Evolutionary conservation across 768 basidiomycete species (phyloP).

Genomic region (Leccinum boreale): DNA sequence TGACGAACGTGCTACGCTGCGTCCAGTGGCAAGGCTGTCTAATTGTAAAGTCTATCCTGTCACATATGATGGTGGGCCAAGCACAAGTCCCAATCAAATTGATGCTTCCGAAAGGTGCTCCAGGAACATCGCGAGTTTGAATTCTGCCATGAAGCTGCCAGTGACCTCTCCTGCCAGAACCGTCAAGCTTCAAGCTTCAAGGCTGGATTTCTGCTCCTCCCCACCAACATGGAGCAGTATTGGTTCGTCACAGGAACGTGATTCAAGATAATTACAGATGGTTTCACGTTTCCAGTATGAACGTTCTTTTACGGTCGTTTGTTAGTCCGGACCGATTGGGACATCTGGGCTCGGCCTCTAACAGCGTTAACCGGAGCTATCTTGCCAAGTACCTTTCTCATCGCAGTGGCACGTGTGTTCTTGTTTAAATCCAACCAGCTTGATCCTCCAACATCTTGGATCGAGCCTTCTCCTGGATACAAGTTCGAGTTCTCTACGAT

Average conservation of each 20-base stretch:
- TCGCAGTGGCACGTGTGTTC: slow-evolving; percentile 21
- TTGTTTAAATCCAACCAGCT: slow-evolving; percentile 20
- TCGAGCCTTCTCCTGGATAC: background rate
- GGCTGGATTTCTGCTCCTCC: too few species aligned
- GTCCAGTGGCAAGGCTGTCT: background rate
- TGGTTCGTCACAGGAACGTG: slow-evolving; percentile 1
- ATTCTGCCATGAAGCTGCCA: slow-evolving; percentile 4
- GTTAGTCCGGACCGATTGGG: background rate
- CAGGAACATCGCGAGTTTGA: slow-evolving; percentile 5
- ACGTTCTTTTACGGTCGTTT: background rate
- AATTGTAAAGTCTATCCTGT: background rate
- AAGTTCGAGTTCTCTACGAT: background rate
- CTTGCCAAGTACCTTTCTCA: background rate
- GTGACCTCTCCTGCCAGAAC: background rate
- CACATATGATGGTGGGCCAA: background rate
- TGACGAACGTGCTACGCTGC: slow-evolving; percentile 11
- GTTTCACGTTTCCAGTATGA: slow-evolving; percentile 4
- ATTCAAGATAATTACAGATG: background rate
- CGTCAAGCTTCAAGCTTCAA: too few species aligned
- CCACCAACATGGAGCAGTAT: background rate
- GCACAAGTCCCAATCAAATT: background rate
- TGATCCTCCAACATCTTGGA: background rate
- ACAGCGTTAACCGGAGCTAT: slow-evolving; percentile 5
- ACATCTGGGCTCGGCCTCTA: background rate
- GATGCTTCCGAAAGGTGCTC: background rate